Percentiles rank a stretch among this genome's conserved stretches.
Conservation (phyloP, 768 basidiomycete species). For the Leccinum ochraceum region DNA sequence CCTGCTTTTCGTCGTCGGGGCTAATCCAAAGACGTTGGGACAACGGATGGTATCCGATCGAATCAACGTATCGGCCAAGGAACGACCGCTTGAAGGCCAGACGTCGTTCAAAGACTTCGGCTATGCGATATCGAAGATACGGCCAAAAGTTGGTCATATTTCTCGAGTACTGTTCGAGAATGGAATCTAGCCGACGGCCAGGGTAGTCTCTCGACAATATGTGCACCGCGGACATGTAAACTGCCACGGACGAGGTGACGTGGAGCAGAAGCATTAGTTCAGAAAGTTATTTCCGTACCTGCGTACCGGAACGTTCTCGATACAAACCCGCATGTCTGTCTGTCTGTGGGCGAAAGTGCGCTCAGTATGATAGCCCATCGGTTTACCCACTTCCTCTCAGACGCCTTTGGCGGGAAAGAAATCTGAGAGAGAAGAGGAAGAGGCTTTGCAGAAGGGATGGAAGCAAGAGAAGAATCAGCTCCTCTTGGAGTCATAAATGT, state of each 20-base stretch:
- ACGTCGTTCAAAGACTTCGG: conserved; percentile 42
- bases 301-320: conserved; percentile 66
- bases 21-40: conserved; percentile 55
- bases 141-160: conserved; percentile 72
- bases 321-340: conserved; percentile 48
- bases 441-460: neutral
- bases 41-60: conserved; percentile 39
- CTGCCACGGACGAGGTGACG: conserved; percentile 35
- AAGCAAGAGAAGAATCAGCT: neutral
- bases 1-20: conserved; percentile 56
- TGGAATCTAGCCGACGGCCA: conserved; percentile 47
- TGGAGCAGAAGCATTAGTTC: conserved; percentile 5
- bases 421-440: conserved; percentile 41
- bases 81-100: conserved; percentile 41
- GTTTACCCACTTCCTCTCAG: conserved; percentile 56
- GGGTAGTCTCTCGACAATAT: conserved; percentile 48
- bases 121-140: conserved; percentile 54
- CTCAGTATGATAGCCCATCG: conserved; percentile 56
- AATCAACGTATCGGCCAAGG: conserved; percentile 37
- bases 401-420: conserved; percentile 56
- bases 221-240: conserved; percentile 59
- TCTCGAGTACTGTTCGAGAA: conserved; percentile 41
- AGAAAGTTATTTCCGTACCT: conserved; percentile 37
- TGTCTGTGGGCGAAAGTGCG: conserved; percentile 44
- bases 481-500: neutral